phyloP scores from a whole-genome alignment of 768 basidiomycete genomes.

The Coprinopsis cinerea region DNA sequence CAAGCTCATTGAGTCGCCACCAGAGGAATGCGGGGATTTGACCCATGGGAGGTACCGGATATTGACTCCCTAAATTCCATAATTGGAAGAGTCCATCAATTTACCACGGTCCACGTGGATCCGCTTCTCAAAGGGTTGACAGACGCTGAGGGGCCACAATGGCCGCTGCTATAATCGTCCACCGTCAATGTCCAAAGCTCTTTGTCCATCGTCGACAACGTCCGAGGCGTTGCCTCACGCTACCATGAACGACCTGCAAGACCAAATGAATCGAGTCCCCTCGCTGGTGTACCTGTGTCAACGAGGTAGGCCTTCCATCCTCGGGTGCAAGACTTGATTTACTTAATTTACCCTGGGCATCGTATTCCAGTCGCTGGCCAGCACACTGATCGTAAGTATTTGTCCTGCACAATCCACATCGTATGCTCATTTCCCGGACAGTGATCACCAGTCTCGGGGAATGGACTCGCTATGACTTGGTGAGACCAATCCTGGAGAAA shows the following conservation, averaged over 20 bases:
- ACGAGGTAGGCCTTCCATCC: conserved; percentile 44
- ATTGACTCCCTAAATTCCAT: conserved; percentile 1
- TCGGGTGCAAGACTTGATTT: neutral
- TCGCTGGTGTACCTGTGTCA: conserved; percentile 68
- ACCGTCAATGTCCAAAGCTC: neutral
- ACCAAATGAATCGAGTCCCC: conserved; percentile 39
- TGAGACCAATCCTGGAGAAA: conserved; percentile 68
- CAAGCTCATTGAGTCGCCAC: too few species aligned
- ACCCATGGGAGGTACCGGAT: too few species aligned
- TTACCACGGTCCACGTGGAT: conserved; percentile 10
- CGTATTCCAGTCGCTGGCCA: conserved; percentile 43
- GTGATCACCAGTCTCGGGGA: conserved; percentile 61
- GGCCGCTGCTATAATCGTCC: too few species aligned
- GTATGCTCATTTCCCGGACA: neutral
- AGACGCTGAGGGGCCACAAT: too few species aligned
- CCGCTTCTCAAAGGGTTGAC: too few species aligned
- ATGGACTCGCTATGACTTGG: conserved; percentile 55
- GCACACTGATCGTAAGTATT: conserved; percentile 54
- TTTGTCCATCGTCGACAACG: conserved; percentile 2
- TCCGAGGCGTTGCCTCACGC: neutral
- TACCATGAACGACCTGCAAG: conserved; percentile 17
- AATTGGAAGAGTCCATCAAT: conserved; percentile 1
- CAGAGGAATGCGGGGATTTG: too few species aligned
- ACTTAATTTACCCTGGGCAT: too few species aligned
- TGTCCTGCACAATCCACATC: conserved; percentile 4